Base-by-base conservation (phyloP, 2,329 filamentous ascomycete species). In the Penicillium glabrum region DNA sequence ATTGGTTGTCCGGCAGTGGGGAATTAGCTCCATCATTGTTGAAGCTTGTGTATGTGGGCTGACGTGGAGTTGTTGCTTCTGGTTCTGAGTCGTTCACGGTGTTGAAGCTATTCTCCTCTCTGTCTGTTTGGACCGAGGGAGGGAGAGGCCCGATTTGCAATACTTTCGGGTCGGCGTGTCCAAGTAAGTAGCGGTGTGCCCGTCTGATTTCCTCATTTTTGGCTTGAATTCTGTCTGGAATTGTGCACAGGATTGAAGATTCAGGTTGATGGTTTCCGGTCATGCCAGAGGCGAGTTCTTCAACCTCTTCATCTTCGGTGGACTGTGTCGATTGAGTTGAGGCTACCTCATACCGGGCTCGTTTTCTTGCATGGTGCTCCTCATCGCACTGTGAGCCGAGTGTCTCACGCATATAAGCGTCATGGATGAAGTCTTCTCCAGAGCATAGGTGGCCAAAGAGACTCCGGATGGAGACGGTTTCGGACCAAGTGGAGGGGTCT, bases 381-480 rank as follows among this genome's bases (percentile, higher is more conserved):
- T 68, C 64, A 2, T 64, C 54, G 5, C 66, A 59, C 24, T 52
- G 45, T 16, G 63, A 53, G 9, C 65, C 58, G 21, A 69, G 60
- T n/a, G 72, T 55, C 14, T 70, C 66, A 53, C 79, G 74, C 82
- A 92, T 88, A 53, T 83, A 65, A 6, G 69, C 43, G 61, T 96
- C 91, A 64, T 93, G 86, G 1, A 77, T 74, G 67, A 93, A 96
- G 0, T 61, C 60, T 0, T 77, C 69, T 0, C 77, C 81, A 0
- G 83, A 84, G 70, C 91, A 96, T 27, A 86, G 75, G 23, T 84
- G 72, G 0, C 90, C 89, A 66, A 96, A 96, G 0, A 96, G 79
- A 0, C 72, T 76, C n/a, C 77, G 62, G 61, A 96, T 89, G 6
- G 86, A 88, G 8, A 87, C 74, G 7, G 76, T 73, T 58, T 86